phyloP scores from a whole-genome alignment of 1,139 yeast species.

The Taiozyma sp. region DNA sequence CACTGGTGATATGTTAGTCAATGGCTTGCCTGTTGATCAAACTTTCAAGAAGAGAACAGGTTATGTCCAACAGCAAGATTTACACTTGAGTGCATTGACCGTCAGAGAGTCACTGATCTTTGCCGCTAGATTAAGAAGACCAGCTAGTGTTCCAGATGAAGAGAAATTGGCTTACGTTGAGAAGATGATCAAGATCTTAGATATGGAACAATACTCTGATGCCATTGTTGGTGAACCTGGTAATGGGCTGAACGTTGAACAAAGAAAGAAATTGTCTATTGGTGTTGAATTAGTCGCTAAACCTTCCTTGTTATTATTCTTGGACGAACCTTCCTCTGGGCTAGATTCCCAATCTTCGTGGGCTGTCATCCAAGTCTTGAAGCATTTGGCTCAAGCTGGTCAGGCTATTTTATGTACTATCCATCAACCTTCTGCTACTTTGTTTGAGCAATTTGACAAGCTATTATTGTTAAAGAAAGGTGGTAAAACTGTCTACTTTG shows the following conservation, averaged over 20 bases:
- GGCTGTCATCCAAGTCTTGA: conserved; percentile 73
- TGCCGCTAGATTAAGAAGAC: conserved; percentile 76
- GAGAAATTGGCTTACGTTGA: conserved; percentile 73
- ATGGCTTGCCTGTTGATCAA: conserved; percentile 60
- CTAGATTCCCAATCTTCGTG: conserved; percentile 89
- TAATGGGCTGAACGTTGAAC: conserved; percentile 75
- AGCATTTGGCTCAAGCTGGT: conserved; percentile 69
- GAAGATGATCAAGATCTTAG: conserved; percentile 59
- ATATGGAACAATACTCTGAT: conserved; percentile 69
- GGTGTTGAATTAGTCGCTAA: conserved; percentile 88
- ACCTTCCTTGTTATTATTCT: conserved; percentile 65
- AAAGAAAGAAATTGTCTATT: conserved; percentile 75
- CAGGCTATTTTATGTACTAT: conserved; percentile 67
- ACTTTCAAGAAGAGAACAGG: conserved; percentile 82
- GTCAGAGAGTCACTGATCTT: conserved; percentile 75
- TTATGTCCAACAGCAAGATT: conserved; percentile 79
- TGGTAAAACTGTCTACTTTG: conserved; percentile 79
- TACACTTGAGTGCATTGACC: conserved; percentile 65
- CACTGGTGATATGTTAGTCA: conserved; percentile 70
- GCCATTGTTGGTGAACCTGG: conserved; percentile 84
- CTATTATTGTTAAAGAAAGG: conserved; percentile 66
- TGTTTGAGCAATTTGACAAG: conserved; percentile 69
- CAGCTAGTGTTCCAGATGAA: conserved; percentile 40
- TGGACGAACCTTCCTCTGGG: conserved; percentile 95
- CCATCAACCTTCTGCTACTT: conserved; percentile 56